Base-by-base conservation (phyloP, 2,329 filamentous ascomycete genomes). In the Aspergillus brasiliensis region DNA sequence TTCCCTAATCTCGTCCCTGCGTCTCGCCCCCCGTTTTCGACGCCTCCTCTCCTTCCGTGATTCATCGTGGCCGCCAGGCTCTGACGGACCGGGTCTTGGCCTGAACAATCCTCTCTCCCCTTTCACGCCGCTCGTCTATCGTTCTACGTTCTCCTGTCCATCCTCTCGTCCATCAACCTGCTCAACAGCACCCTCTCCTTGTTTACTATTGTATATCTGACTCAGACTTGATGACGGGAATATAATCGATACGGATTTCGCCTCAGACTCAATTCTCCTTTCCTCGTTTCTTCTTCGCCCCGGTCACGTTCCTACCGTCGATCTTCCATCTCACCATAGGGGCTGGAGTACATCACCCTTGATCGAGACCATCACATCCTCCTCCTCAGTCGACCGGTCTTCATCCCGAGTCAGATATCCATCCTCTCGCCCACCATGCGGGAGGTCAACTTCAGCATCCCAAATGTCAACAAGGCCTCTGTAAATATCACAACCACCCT, bases 401-500 rank as follows among this genome's bases (percentile, higher is more conserved):
- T 53, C 44, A 48, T 57, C 34, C 48, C 17, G 37, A 7, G 21
- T 21, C 10, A 37, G 42, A 34, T n/a, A 25, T 13, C 13, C 40
- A 57, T 59, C 51, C 58, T 59, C 58, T 65, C 64, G 55, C 65
- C 74, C 86, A 94, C 78, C 80, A 99, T 99, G 95, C 91, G 95
- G 83, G 95, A 99, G 86, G 93, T 97, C 82, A 98, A 98, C 81
- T 98, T 98, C 81, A 97, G 93, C 82, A 97, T 98, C 77, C 94
- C 95, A 57, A 97, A 95, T 84, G 92, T 96, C 86, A 98, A 98
- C 81, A 98, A 98, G 89, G 95, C 95, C 73, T 97, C 94, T 60
- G 93, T 97, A 73, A 94, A 94, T 80, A 99, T 99, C 81, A 99
- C 95, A 68, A 97, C 95, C 59, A 96, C 95, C 76, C 86, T 99